Base-by-base conservation (phyloP, 768 basidiomycete genomes). In the Pleurotus pulmonarius region DNA sequence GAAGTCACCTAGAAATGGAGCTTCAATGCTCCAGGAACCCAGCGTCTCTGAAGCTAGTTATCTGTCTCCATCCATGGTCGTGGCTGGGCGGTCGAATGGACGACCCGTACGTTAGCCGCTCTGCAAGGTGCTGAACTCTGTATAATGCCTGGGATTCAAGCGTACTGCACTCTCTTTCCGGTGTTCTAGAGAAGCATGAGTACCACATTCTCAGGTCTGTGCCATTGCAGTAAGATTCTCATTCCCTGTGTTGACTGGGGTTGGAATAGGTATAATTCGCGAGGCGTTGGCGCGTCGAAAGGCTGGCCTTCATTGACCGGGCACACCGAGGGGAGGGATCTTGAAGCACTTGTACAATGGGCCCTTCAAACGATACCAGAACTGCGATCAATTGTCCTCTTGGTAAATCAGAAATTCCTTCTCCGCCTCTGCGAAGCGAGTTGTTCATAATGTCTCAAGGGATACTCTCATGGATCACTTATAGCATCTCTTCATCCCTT, bases 41-140 rank as follows among this genome's bases (percentile, higher is more conserved):
- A 9, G 44, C 20, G 8, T 60, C 59, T 26, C 26, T 45, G 22
- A 85, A 81, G 59, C 67, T 87, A 5, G 90, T 85, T 0, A 70
- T 93, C n/a, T 85, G 85, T 61, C 72, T 89, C 9, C 91, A 93
- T 61, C 92, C 92, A 5, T 93, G 90, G 90, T 85, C 87, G n/a
- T 83, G 90, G 79, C 76, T 92, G 0, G 90, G 91, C 1, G 91
- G 90, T 13, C 76, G 72, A 49, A 89, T 86, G 83, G 67, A 84
- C 60, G 90, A 93, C 63, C 81, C 86, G 91, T 92, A 67, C 64
- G 89, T 77, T 56, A 3, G 20, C 56, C 53, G 24, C 37, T 58
- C 47, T 41, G 41, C 16, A 29, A 34, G n/a, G 16, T 7, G 3
- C 11, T 6, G 46, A 43, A 39, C 51, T 47, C 46, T 5, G 12